Evolutionary conservation across 176 grass and related monocot genomes (phyloP).

Genomic region (Typha latifolia): DNA sequence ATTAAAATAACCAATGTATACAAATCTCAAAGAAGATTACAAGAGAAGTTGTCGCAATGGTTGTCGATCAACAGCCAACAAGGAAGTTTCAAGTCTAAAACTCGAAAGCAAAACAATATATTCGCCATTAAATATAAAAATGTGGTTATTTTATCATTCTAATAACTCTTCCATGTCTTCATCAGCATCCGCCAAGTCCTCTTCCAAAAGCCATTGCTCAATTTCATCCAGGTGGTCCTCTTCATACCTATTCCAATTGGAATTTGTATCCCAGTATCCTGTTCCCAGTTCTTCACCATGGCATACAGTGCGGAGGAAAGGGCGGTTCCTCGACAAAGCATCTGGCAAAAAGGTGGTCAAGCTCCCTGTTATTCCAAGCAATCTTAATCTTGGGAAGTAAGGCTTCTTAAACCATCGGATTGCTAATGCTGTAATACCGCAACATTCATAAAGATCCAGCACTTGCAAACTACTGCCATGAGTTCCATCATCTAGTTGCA

Average conservation of each 20-base stretch:
- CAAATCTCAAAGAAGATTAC: too few relatives aligned
- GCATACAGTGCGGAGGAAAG: slow-evolving; percentile 64
- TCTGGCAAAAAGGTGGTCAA: slow-evolving; percentile 84
- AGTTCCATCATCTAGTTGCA: slow-evolving; percentile 72
- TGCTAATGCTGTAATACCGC: slow-evolving; percentile 65
- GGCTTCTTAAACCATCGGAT: slow-evolving; percentile 93
- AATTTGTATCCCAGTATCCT: slow-evolving; percentile 34
- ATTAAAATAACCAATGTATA: too few relatives aligned
- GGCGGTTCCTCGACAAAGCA: slow-evolving; percentile 58
- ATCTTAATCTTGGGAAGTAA: slow-evolving; percentile 72
- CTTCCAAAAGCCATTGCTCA: slow-evolving; percentile 62
- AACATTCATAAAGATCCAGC: slow-evolving; percentile 70
- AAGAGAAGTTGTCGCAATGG: too few relatives aligned
- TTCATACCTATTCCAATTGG: slow-evolving; percentile 54
- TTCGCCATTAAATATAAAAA: too few relatives aligned
- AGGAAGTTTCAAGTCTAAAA: too few relatives aligned
- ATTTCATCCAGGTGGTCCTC: slow-evolving; percentile 74
- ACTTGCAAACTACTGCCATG: slow-evolving; percentile 59
- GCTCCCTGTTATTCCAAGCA: slow-evolving; percentile 66
- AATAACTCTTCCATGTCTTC: slow-evolving; percentile 36
- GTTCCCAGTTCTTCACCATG: slow-evolving; percentile 70
- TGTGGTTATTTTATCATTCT: too few relatives aligned
- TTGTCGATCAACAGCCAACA: too few relatives aligned
- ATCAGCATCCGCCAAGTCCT: slow-evolving; percentile 1
- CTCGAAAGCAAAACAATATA: too few relatives aligned